Conservation (phyloP, 768 basidiomycete genomes). For the Xerocomellus amylosporus region DNA sequence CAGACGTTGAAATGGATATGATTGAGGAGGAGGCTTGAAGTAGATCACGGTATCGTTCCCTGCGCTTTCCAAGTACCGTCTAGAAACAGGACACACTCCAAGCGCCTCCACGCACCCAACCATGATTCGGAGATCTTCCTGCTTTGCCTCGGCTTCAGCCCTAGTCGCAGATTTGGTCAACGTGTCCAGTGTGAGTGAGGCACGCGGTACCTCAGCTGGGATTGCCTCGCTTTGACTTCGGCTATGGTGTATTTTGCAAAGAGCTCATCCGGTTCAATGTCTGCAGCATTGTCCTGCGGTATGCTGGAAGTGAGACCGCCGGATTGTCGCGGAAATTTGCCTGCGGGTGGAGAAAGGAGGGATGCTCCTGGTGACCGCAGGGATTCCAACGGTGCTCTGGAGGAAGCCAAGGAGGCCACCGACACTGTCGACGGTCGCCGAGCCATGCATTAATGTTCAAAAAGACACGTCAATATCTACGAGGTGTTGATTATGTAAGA, state of each 20-base stretch:
- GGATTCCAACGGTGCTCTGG: constrained; percentile 11
- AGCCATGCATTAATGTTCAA: constrained; percentile 33
- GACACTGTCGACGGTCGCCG: constrained; percentile 38
- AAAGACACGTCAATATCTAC: background rate
- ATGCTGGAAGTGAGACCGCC: constrained; percentile 11
- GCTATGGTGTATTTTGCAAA: constrained; percentile 68
- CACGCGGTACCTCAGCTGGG: constrained; percentile 57
- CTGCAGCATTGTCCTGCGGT: constrained; percentile 18
- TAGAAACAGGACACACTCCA: constrained; percentile 12
- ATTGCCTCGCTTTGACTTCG: constrained; percentile 66
- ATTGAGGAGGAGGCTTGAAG: constrained; percentile 85
- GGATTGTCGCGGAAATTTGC: constrained; percentile 10
- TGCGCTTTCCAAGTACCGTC: constrained; percentile 55
- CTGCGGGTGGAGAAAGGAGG: constrained; percentile 2
- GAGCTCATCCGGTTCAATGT: constrained; percentile 66
- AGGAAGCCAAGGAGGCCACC: constrained; percentile 26
- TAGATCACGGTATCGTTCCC: constrained; percentile 87
- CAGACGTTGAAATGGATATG: constrained; percentile 69
- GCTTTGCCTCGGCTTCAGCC: constrained; percentile 80
- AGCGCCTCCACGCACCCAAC: constrained; percentile 69
- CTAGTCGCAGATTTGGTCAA: constrained; percentile 35
- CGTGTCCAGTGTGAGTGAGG: background rate
- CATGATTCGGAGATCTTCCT: constrained; percentile 85
- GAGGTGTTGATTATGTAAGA: constrained; percentile 22
- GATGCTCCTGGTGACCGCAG: constrained; percentile 8